These are phyloP conservation scores for Phialemoniopsis sp. DNA, from an alignment of 2,329 filamentous ascomycete species.

Conservation along the genomic window DNA sequence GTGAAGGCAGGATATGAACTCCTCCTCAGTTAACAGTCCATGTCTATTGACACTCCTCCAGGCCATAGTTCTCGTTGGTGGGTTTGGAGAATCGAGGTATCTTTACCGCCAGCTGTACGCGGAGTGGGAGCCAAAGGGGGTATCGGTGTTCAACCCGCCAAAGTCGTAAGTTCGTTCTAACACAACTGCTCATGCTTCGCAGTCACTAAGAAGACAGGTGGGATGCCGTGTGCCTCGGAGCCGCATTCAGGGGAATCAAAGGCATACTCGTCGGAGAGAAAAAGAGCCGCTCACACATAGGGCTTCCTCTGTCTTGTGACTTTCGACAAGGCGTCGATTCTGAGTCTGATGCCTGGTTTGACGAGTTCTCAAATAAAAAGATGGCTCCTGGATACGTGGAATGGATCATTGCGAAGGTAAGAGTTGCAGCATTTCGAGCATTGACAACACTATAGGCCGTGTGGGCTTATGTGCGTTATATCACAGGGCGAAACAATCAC, in stretches of 20 bases:
- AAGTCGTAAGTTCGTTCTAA: no score
- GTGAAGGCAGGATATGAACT: neutral
- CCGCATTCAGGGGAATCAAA: neutral
- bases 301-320: neutral
- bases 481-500: no score
- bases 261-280: conserved; percentile 1
- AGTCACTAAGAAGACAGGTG: neutral
- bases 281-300: conserved; percentile 1
- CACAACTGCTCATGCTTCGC: neutral
- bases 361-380: conserved; percentile 1
- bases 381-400: conserved; percentile 1
- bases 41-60: neutral
- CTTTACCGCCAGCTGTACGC: neutral
- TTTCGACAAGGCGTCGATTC: neutral
- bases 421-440: no score
- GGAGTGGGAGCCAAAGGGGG: neutral
- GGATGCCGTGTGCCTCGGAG: conserved; percentile 2
- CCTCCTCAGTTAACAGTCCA: no score
- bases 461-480: no score
- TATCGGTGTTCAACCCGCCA: no score
- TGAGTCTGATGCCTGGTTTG: neutral
- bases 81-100: neutral
- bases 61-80: conserved; percentile 2
- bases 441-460: no score
- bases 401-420: conserved; percentile 2